Conservation (phyloP, 1,284 basidiomycete genomes). For the Fomitopsis pinicola region DNA sequence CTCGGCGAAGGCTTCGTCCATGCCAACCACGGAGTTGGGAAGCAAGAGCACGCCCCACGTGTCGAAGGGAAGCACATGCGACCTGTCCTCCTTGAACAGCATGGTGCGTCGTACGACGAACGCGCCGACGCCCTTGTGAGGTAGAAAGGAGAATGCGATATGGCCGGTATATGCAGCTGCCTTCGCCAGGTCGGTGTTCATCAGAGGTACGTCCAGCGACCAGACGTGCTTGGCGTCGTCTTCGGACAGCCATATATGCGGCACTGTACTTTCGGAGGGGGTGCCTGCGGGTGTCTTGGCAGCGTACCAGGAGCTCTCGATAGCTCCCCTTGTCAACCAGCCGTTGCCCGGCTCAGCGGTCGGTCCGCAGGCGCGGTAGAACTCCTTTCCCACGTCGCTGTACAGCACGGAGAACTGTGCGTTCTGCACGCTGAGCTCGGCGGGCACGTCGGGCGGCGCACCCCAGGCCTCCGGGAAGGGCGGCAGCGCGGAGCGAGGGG, state of each 20-base stretch:
- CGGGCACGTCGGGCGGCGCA: conserved; percentile 24
- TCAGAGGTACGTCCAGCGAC: conserved; percentile 16
- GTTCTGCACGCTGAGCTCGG: conserved; percentile 18
- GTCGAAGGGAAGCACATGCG: conserved; percentile 12
- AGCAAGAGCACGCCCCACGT: conserved; percentile 39
- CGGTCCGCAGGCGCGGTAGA: conserved; percentile 47
- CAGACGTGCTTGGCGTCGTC: conserved; percentile 18
- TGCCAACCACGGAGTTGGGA: neutral
- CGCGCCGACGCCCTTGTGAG: conserved; percentile 39
- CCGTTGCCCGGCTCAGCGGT: conserved; percentile 31
- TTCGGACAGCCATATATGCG: conserved; percentile 15
- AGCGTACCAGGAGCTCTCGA: conserved; percentile 40
- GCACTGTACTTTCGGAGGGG: neutral
- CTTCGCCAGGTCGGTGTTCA: conserved; percentile 17
- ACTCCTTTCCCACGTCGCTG: conserved; percentile 55
- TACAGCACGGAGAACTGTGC: conserved; percentile 53
- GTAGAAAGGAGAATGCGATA: conserved; percentile 39
- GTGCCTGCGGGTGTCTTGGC: neutral
- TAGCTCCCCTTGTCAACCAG: conserved; percentile 40
- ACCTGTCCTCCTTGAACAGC: conserved; percentile 10
- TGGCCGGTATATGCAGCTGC: conserved; percentile 2
- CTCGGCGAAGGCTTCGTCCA: conserved; percentile 6
- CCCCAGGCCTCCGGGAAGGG: conserved; percentile 38
- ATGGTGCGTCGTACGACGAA: conserved; percentile 32
- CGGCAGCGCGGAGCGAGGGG: conserved; percentile 25